phyloP scores from a whole-genome alignment of 1,139 yeast genomes.

The Saccharomyces pastorianus region DNA sequence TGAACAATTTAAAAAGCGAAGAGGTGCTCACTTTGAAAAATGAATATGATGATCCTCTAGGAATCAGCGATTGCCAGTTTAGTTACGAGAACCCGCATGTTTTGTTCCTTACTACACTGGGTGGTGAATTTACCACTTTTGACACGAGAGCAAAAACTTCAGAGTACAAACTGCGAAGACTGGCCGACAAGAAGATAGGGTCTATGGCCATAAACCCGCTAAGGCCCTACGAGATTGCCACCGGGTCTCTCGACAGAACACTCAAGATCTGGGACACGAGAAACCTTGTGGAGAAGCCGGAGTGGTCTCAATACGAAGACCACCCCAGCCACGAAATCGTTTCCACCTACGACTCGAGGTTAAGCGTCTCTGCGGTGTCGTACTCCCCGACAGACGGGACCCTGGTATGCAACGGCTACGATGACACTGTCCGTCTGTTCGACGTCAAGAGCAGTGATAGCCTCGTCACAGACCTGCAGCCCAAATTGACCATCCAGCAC shows the following conservation, averaged over 20 bases:
- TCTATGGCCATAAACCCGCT: constrained; percentile 75
- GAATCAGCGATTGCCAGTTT: constrained; percentile 51
- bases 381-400: constrained; percentile 67
- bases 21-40: constrained; percentile 51
- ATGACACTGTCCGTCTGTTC: constrained; percentile 63
- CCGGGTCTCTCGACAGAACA: constrained; percentile 82
- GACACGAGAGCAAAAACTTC: constrained; percentile 47
- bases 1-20: constrained; percentile 49
- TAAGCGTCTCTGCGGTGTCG: constrained; percentile 78
- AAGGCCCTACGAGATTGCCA: constrained; percentile 53
- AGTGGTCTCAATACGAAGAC: constrained; percentile 41
- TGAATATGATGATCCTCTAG: constrained; percentile 44
- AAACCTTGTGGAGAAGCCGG: constrained; percentile 38
- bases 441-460: constrained; percentile 32
- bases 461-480: constrained; percentile 35
- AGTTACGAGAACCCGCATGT: constrained; percentile 47
- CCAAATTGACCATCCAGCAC: constrained; percentile 62
- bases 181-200: constrained; percentile 88
- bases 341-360: constrained; percentile 61
- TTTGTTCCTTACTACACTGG: constrained; percentile 64
- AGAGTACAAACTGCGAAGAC: constrained; percentile 37
- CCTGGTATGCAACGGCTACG: constrained; percentile 88
- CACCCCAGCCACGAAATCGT: constrained; percentile 31
- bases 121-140: constrained; percentile 66
- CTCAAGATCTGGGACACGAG: constrained; percentile 82